Percentiles rank a stretch among this genome's conserved stretches.
Evolutionary conservation across 2,329 filamentous ascomycete genomes (phyloP).

Genomic region (Sclerotiophoma versabilis): DNA sequence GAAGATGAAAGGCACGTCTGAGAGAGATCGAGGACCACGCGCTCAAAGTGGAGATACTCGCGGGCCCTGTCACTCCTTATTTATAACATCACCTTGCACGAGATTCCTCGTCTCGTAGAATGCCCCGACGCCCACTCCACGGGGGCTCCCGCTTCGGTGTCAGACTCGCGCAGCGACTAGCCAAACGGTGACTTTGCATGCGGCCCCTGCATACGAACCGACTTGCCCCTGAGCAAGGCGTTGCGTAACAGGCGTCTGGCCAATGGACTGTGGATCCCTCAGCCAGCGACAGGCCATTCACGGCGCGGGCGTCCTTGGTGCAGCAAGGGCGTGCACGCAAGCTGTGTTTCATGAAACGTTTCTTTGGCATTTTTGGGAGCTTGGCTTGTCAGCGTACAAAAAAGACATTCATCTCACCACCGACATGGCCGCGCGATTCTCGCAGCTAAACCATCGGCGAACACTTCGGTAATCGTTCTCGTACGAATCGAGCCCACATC

Average conservation of each 20-base stretch:
- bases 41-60: conserved; percentile 12
- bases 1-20: conserved; percentile 11
- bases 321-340: conserved; percentile 23
- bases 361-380: conserved; percentile 16
- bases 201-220: conserved; percentile 21
- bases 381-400: conserved; percentile 16
- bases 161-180: conserved; percentile 15
- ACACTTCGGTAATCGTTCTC: neutral
- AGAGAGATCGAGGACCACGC: conserved; percentile 13
- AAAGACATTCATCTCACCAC: conserved; percentile 5
- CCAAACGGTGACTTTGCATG: conserved; percentile 18
- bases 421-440: neutral
- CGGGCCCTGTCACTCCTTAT: conserved; percentile 17
- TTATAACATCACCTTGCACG: conserved; percentile 21
- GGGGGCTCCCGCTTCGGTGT: conserved; percentile 23
- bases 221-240: conserved; percentile 34
- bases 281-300: conserved; percentile 25
- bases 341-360: conserved; percentile 38
- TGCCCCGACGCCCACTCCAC: conserved; percentile 22
- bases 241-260: conserved; percentile 24
- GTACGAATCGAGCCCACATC: conserved; percentile 1
- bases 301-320: conserved; percentile 25
- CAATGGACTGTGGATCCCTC: conserved; percentile 32
- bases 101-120: conserved; percentile 23
- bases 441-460: neutral